A percentile compares a stretch with the other conserved stretches of the same genome.
phyloP scores from a whole-genome alignment of 2,329 filamentous ascomycete species.

The Beauveria asiatica region DNA sequence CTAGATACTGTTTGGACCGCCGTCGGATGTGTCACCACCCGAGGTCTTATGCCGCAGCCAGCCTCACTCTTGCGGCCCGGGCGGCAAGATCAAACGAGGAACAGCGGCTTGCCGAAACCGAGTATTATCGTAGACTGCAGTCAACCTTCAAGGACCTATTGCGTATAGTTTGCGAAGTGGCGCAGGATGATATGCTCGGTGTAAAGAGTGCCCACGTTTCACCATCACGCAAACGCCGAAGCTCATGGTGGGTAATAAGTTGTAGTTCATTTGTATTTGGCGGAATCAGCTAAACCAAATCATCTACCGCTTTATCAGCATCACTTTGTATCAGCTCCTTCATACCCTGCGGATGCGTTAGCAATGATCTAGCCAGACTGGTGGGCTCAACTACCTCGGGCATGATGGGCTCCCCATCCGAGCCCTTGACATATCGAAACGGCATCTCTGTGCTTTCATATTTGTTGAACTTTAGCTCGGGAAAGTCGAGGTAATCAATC shows the following conservation, averaged over 20 bases:
- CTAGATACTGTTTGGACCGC: not conserved
- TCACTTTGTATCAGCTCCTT: constrained; percentile 87
- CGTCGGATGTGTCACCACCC: not conserved
- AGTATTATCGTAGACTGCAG: not conserved
- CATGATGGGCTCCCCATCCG: constrained; percentile 77
- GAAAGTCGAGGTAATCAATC: constrained; percentile 77
- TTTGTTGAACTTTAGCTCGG: constrained; percentile 81
- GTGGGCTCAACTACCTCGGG: constrained; percentile 59
- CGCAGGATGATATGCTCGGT: not conserved
- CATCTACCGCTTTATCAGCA: constrained; percentile 83
- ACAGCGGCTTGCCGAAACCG: not conserved
- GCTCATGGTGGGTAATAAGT: not conserved
- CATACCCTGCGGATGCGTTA: constrained; percentile 62
- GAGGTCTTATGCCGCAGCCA: not conserved
- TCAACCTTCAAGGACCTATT: not conserved
- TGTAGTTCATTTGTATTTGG: not conserved
- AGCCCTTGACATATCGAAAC: constrained; percentile 82
- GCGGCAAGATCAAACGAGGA: not conserved
- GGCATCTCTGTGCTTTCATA: constrained; percentile 97
- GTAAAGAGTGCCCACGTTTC: not conserved
- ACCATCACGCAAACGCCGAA: not conserved
- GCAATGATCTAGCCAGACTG: not conserved
- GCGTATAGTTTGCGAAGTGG: not conserved
- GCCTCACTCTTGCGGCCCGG: not conserved
- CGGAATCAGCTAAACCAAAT: constrained; percentile 53